Percentiles rank a stretch among this genome's conserved stretches.
Evolutionary conservation across 768 basidiomycete species (phyloP).

Genomic region (Mycena maculata): DNA sequence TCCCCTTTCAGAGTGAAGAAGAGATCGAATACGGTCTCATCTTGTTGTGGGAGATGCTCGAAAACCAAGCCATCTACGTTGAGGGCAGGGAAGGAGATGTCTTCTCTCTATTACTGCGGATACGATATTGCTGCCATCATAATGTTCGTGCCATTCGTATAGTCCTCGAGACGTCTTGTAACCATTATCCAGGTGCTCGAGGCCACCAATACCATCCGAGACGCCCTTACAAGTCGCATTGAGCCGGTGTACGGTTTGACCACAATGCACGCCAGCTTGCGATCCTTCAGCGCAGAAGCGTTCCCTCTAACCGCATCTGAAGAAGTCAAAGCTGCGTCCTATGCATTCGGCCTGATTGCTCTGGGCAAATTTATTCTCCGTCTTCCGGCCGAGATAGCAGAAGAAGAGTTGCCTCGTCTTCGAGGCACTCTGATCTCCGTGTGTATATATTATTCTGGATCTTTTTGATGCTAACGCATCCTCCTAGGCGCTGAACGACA

Average conservation of each 20-base stretch:
- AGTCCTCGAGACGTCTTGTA: conserved; percentile 14
- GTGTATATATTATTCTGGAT: conserved; percentile 39
- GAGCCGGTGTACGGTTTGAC: conserved; percentile 90
- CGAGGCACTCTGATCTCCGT: conserved; percentile 78
- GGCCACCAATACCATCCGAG: conserved; percentile 85
- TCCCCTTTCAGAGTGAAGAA: conserved; percentile 63
- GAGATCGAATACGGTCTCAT: conserved; percentile 84
- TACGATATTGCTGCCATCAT: conserved; percentile 78
- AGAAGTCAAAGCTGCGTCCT: conserved; percentile 71
- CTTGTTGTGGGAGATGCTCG: conserved; percentile 85
- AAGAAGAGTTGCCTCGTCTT: conserved; percentile 87
- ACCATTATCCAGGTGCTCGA: conserved; percentile 73
- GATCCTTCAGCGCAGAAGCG: conserved; percentile 69
- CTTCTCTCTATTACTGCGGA: conserved; percentile 74
- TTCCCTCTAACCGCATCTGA: conserved; percentile 54
- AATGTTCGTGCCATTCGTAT: conserved; percentile 61
- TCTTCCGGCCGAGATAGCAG: conserved; percentile 84
- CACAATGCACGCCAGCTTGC: conserved; percentile 80
- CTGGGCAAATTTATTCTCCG: conserved; percentile 86
- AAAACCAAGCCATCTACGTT: conserved; percentile 75
- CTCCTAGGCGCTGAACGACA: conserved; percentile 75
- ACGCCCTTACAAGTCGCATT: conserved; percentile 74
- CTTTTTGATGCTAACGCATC: conserved; percentile 14
- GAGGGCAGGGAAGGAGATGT: conserved; percentile 86
- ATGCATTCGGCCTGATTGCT: conserved; percentile 87